Evolutionary conservation across 129 eudicot species (phyloP), one percentile per base, ranked within the genome.

Genomic region (Rutidosis leptorrhynchoides): DNA sequence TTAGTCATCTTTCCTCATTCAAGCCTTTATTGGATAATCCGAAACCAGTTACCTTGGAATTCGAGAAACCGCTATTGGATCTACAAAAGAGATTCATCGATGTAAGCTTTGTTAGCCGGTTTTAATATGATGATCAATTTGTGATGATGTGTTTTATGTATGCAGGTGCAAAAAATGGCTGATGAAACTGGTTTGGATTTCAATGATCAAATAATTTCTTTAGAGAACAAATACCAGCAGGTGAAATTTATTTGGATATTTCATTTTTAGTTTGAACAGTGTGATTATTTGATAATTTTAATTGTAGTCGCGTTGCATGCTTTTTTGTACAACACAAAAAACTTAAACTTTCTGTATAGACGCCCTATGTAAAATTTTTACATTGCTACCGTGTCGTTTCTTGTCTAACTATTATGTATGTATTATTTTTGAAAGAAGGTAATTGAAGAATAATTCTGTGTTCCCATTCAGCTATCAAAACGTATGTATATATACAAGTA

Each of bases 151-250:
- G 53, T 49, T 71, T 56, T 28, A 58, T 64, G 62, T 43, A 40
- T 79, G 72, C 77, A 91, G 98, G 94, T 92, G 29, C 89, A 85
- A 82, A 91, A 83, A 76, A 87, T 87, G 97, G 96, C 96, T 24
- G 84, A 84, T 65, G 96, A 91, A 76, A 87, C 98, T 26, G 96
- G 95, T 53, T 80, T 91, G 64, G 96, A 91, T 76, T 83, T 88
- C 81, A 85, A 78, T 69, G 93, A 89, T 69, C 89, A 85, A 61
- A 85, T 89, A 57, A 70, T 79, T 37, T 70, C 85, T 35, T 72
- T 85, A 43, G 96, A 92, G 83, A 88, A 73, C 45, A 83, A 88
- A 70, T 88, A 88, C 66, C 91, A 88, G 64, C 82, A 92, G 98
- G 98, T 89, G 62, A n/a, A n/a, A n/a, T n/a, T n/a, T n/a, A 23